Evolutionary conservation across 2,329 filamentous ascomycete species (phyloP), one percentile per base, ranked within the genome.

Genomic region (Acrodontium crateriforme): DNA sequence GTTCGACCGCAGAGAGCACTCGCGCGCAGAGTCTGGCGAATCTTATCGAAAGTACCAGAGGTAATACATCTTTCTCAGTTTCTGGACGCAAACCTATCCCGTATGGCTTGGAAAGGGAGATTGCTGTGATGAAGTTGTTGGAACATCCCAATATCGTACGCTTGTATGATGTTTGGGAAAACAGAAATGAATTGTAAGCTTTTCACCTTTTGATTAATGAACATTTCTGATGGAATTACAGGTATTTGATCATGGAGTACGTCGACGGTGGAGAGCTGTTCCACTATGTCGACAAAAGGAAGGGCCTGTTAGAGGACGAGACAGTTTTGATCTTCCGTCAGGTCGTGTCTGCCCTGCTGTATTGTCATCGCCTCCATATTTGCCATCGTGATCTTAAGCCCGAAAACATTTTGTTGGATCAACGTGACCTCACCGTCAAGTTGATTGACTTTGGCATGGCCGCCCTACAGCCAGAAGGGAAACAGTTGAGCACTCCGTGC

Each of bases 371-470:
- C 3, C 82, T 93, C 58, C 84, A 87, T 42, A 93, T 98, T 38
- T 93, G 85, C 50, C 89, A 98, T 50, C 79, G 89, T 14, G 89
- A 98, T 44, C 64, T 98, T 29, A 98, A 98, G 56, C 89, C 85
- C 0, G 89, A 98, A 56, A 98, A 98, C 45, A 94, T 98, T 24
- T 65, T 98, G 11, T 66, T 98, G 27, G 84, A 84, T 32, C 62
- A 63, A 3, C 62, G 76, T 5, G 57, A 52, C 25, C 69, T 77
- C 29, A 74, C 80, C 32, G 74, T 95, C 53, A 98, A 95, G 57
- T 75, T 98, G 44, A 87, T 87, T 28, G 89, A 98, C 53, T 98
- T 98, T 53, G 87, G 89, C 22, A 94, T 98, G 85, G 89, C 89
- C 24, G 87, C 87, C 3, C 64, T 95, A 22, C 87, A 95, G 52